These are phyloP conservation scores for Talaromyces thailandensis DNA, from an alignment of 495 filamentous ascomycete genomes.

Conservation along the genomic window DNA sequence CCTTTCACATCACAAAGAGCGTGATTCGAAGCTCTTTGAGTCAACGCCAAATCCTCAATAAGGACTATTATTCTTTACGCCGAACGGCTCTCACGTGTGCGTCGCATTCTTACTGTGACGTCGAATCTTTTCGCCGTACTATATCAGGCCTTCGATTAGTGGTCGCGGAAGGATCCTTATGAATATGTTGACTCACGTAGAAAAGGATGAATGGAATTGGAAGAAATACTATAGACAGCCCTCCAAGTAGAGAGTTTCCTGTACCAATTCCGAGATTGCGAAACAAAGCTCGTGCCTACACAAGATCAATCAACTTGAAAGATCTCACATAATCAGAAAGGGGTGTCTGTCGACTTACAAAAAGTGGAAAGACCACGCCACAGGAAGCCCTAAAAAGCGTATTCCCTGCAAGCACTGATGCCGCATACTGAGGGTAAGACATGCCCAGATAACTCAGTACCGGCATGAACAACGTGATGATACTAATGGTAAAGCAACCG, in stretches of 20 bases:
- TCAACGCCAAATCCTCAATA: no score
- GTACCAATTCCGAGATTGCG: constrained; percentile 46
- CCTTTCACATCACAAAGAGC: not conserved
- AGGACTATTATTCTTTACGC: no score
- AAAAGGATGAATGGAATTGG: constrained; percentile 18
- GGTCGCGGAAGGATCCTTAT: not conserved
- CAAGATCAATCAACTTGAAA: not conserved
- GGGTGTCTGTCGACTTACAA: constrained; percentile 24
- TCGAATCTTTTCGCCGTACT: not conserved
- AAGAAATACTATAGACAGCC: constrained; percentile 24
- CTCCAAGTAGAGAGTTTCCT: constrained; percentile 45
- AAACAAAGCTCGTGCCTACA: constrained; percentile 18
- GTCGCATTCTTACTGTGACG: not conserved
- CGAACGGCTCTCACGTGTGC: not conserved
- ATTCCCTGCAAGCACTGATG: constrained; percentile 38
- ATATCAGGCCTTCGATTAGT: not conserved
- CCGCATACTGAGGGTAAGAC: constrained; percentile 33
- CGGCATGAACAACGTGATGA: constrained; percentile 48
- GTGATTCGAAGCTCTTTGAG: no score
- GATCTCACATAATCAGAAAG: not conserved
- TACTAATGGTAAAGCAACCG: constrained; percentile 41
- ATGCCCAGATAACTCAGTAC: constrained; percentile 38
- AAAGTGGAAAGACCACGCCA: constrained; percentile 38
- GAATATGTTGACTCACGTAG: constrained; percentile 6
- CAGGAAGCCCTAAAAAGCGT: constrained; percentile 34